Evolutionary conservation across 2,329 filamentous ascomycete species (phyloP).

Genomic region (Paracoccidioides lutzii): DNA sequence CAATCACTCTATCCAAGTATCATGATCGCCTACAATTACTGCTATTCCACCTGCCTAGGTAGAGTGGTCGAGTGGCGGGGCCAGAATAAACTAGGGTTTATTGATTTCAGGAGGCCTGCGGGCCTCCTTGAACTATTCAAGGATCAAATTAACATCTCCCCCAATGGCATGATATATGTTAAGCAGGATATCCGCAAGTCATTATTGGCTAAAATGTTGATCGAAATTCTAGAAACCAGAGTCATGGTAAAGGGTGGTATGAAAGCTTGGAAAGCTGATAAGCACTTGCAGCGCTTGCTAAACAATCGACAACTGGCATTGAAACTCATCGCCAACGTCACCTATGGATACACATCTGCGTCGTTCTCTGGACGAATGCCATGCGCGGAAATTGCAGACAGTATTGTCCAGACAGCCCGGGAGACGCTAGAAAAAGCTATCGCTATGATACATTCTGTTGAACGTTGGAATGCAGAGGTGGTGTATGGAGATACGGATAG

Average conservation of each 20-base stretch:
- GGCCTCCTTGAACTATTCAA: constrained; percentile 64
- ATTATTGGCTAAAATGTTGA: constrained; percentile 87
- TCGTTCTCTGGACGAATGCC: constrained; percentile 97
- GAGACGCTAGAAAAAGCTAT: constrained; percentile 93
- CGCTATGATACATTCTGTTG: constrained; percentile 76
- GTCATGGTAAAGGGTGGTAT: constrained; percentile 98
- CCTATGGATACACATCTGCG: constrained; percentile 93
- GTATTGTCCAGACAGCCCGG: constrained; percentile 88
- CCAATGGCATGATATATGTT: constrained; percentile 93
- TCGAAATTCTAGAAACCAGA: constrained; percentile 86
- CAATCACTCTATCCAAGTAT: constrained; percentile 93
- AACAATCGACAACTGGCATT: constrained; percentile 90
- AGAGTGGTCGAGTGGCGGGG: constrained; percentile 80
- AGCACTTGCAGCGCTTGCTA: constrained; percentile 66
- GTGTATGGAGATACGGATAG: constrained; percentile 98
- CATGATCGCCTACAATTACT: constrained; percentile 99
- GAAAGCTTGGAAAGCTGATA: constrained; percentile 86
- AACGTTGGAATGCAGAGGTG: constrained; percentile 85
- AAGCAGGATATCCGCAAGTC: constrained; percentile 79
- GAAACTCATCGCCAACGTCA: constrained; percentile 96
- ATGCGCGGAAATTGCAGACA: constrained; percentile 93
- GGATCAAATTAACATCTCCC: constrained; percentile 79
- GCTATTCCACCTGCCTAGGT: constrained; percentile 91
- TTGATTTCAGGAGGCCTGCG: constrained; percentile 66
- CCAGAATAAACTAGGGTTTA: constrained; percentile 86